Evolutionary conservation across 2,329 filamentous ascomycete species (phyloP).

Genomic region (Calonectria naviculata): DNA sequence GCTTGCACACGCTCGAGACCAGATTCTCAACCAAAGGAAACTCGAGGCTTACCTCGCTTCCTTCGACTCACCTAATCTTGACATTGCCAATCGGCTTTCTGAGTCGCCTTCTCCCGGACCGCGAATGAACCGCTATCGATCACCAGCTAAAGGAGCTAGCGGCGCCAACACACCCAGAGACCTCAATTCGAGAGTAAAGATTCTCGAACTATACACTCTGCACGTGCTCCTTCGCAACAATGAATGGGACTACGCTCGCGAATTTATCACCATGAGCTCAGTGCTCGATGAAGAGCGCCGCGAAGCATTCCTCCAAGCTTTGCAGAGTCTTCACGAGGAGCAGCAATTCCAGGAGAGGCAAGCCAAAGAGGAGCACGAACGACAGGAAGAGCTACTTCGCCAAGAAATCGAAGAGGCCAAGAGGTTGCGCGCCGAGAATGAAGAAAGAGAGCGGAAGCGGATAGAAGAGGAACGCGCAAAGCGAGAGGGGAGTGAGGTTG

Average conservation of each 20-base stretch:
- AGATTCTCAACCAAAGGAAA: conserved; percentile 85
- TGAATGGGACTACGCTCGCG: conserved; percentile 94
- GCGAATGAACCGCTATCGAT: conserved; percentile 52
- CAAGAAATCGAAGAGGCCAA: conserved; percentile 68
- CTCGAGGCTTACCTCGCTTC: conserved; percentile 91
- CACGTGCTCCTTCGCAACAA: conserved; percentile 94
- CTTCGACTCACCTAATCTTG: conserved; percentile 77
- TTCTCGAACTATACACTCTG: conserved; percentile 93
- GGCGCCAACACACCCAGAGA: conserved; percentile 88
- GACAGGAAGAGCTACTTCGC: conserved; percentile 67
- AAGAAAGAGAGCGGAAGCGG: conserved; percentile 63
- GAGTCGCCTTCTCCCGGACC: conserved; percentile 52
- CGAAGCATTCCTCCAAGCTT: conserved; percentile 87
- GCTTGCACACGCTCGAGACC: conserved; percentile 87
- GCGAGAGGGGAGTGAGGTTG: conserved; percentile 68
- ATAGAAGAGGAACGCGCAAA: conserved; percentile 65
- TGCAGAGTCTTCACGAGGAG: conserved; percentile 87
- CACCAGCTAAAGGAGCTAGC: conserved; percentile 61
- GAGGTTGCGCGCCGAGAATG: conserved; percentile 67
- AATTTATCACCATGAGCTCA: conserved; percentile 89
- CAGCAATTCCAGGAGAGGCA: conserved; percentile 76
- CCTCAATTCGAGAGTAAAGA: conserved; percentile 85
- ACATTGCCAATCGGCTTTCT: conserved; percentile 74
- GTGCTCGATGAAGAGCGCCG: conserved; percentile 92
- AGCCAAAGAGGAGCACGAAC: conserved; percentile 68